Percentiles rank a stretch among this genome's conserved stretches.
Conservation (phyloP, 331 rosid genomes). For the Erythrophleum ivorense region DNA sequence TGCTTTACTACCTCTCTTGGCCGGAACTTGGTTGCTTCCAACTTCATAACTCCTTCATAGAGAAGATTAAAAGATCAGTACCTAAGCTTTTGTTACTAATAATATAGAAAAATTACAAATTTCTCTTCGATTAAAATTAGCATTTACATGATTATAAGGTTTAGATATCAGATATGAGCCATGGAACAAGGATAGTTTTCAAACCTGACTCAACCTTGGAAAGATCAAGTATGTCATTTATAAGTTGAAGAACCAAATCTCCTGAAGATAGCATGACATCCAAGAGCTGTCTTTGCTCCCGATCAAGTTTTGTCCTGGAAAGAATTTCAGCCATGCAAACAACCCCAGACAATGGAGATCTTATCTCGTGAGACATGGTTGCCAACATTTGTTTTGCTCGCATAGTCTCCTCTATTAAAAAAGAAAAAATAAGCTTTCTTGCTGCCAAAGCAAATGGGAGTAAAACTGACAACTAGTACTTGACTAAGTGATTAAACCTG, state of each 20-base stretch:
- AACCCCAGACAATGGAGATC: conserved; percentile 96
- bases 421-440: conserved; percentile 30
- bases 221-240: conserved; percentile 97
- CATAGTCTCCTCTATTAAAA: conserved; percentile 80
- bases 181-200: conserved; percentile 38
- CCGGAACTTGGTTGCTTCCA: conserved; percentile 92
- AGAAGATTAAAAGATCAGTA: not conserved
- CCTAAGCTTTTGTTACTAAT: not conserved
- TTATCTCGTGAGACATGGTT: conserved; percentile 98
- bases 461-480: conserved; percentile 34
- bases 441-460: conserved; percentile 20
- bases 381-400: conserved; percentile 99
- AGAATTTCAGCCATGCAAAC: conserved; percentile 98
- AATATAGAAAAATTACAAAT: not conserved
- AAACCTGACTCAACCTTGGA: conserved; percentile 99
- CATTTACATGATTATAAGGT: conserved; percentile 11
- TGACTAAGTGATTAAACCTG: conserved; percentile 60
- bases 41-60: conserved; percentile 89
- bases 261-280: conserved; percentile 97
- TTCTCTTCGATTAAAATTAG: conserved; percentile 19
- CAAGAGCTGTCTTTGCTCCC: conserved; percentile 81
- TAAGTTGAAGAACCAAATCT: conserved; percentile 97
- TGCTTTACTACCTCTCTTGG: conserved; percentile 96
- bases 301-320: conserved; percentile 84
- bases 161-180: conserved; percentile 13